Percentiles rank a stretch among this genome's conserved stretches.
phyloP scores from a whole-genome alignment of 2,329 filamentous ascomycete species.

The Hypoxylon sp. region DNA sequence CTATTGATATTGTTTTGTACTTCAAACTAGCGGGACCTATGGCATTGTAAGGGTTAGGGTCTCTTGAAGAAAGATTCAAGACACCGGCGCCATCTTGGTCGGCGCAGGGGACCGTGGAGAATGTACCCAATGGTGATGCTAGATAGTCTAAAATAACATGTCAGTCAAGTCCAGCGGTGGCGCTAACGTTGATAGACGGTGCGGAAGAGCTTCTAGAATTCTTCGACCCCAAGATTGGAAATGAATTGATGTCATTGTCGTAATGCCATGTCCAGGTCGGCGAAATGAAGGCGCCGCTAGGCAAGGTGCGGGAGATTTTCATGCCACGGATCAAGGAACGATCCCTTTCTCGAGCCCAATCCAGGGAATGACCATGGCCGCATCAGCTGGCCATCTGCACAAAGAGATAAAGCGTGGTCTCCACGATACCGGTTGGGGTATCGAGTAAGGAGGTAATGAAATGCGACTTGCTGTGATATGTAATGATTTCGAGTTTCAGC shows the following conservation, averaged over 20 bases:
- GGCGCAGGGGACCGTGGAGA: background rate
- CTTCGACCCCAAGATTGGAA: constrained; percentile 29
- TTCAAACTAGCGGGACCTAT: no score
- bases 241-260: constrained; percentile 41
- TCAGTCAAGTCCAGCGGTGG: background rate
- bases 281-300: constrained; percentile 43
- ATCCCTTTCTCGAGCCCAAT: constrained; percentile 27
- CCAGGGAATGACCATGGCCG: constrained; percentile 22
- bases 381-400: background rate
- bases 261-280: constrained; percentile 29
- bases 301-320: constrained; percentile 41
- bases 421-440: constrained; percentile 13
- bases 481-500: constrained; percentile 24
- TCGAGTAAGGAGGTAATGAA: constrained; percentile 21
- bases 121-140: background rate
- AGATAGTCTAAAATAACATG: background rate
- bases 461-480: constrained; percentile 22
- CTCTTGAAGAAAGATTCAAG: no score
- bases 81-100: background rate
- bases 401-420: constrained; percentile 28
- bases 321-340: constrained; percentile 40
- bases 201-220: constrained; percentile 37
- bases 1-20: no score
- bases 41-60: no score
- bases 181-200: background rate